These are phyloP conservation scores for Parietaria judaica DNA, from an alignment of 306 rosid genomes.

Conservation along the genomic window DNA sequence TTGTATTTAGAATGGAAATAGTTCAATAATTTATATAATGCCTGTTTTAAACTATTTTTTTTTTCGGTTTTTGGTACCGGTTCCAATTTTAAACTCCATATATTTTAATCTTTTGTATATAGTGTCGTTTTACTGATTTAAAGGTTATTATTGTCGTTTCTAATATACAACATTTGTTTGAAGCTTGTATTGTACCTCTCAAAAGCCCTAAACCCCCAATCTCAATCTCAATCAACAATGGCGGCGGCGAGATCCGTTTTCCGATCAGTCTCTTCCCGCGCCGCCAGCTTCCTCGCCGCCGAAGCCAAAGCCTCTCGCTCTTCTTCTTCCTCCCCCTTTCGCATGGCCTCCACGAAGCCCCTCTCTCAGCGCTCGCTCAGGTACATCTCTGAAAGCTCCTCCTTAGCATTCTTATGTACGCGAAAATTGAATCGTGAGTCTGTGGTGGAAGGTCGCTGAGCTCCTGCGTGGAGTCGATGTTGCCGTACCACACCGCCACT, in stretches of 20 bases:
- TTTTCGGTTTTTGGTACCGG: too few species aligned
- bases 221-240: too few species aligned
- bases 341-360: slow-evolving; percentile 39
- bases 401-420: not conserved
- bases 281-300: slow-evolving; percentile 35
- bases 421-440: not conserved
- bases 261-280: slow-evolving; percentile 46
- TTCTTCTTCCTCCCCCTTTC: slow-evolving; percentile 29
- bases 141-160: too few species aligned
- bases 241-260: slow-evolving; percentile 51
- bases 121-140: too few species aligned
- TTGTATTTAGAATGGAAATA: too few species aligned
- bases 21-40: too few species aligned
- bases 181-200: too few species aligned
- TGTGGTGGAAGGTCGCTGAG: slow-evolving; percentile 42
- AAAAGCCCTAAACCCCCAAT: too few species aligned
- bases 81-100: too few species aligned
- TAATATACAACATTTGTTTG: too few species aligned
- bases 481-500: slow-evolving; percentile 82
- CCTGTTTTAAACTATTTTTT: too few species aligned
- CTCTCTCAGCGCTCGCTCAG: slow-evolving; percentile 41
- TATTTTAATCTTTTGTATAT: too few species aligned
- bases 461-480: slow-evolving; percentile 67
- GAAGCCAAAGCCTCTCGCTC: slow-evolving; percentile 50
- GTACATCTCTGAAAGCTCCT: slow-evolving; percentile 15